Evolutionary conservation across 2,329 filamentous ascomycete species (phyloP), one percentile per base, ranked within the genome.

Genomic region (Parasarocladium wereldwijsianum): DNA sequence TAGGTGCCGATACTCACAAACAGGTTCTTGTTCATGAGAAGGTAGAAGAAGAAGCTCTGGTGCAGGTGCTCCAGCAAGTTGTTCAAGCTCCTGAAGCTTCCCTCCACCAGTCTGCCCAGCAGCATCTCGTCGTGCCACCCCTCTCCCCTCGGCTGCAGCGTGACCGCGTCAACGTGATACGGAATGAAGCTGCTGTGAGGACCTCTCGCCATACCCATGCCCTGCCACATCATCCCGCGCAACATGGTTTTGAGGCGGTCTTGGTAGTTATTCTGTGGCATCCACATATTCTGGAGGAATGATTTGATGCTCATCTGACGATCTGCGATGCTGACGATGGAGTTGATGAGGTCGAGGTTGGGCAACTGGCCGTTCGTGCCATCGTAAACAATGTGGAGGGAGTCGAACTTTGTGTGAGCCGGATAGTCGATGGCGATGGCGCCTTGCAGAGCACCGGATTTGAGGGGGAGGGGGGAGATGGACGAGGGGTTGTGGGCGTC

Each of bases 1-100:
- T 98, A 98, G 2, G 87, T 98, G 11, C 90, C 90, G 38, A 98
- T 98, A 54, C 86, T 96, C 42, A 96, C 90, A 49, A 98, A 98
- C 8, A 86, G 76, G 44, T 90, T 82, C 17, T 76, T 71, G 41
- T 92, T 78, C 72, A 96, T 85, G 25, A 98, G 66, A 30, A 98
- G 63, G 51, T 98, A 98, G 58, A 98, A 96, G 68, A 98, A 98
- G 63, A 98, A 98, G 51, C 86, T 94, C 57, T 98, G 90, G 50
- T 98, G 90, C 36, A 98, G 65, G 50, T 98, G 86, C 56, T 98
- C 90, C 18, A 98, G 68, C 34, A 98, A 59, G 47, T 98, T 98
- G 58, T 98, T 98, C 53, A 98, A 60, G 50, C 84, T 93, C 43
- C 90, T 70, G 51, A 93, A 93, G 3, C 90, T 70, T 43, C 85